Conservation (phyloP, 345 rosid species). For the Salix arbutifolia region DNA sequence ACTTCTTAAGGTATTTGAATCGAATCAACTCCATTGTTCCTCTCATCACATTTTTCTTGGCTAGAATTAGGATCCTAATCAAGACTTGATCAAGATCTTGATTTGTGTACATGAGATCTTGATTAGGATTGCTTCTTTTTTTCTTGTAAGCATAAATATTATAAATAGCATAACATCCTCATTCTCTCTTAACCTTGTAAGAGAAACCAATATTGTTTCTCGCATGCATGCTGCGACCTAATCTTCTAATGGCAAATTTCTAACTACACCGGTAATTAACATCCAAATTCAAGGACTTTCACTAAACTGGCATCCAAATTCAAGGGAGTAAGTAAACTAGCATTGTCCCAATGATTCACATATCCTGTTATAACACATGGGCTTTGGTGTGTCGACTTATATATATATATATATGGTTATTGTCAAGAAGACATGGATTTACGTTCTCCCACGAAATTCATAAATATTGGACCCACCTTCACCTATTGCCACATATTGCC, state of each 20-base stretch:
- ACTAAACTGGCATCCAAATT: neutral
- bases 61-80: no score
- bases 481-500: neutral
- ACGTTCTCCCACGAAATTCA: neutral
- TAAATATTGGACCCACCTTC: neutral
- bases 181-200: no score
- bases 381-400: neutral
- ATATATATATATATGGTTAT: neutral
- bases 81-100: no score
- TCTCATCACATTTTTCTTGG: no score
- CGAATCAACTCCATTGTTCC: no score
- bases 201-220: neutral
- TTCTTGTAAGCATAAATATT: no score
- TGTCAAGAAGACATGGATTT: conserved; percentile 11
- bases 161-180: no score
- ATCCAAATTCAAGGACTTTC: neutral
- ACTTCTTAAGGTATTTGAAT: no score
- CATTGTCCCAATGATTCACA: neutral
- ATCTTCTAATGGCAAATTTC: neutral
- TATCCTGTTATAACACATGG: neutral
- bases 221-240: neutral
- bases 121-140: no score
- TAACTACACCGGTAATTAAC: neutral
- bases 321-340: conserved; percentile 2
- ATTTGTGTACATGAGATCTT: no score